phyloP scores from a whole-genome alignment of 305 asterid genomes.

The Coffea humblotiana region DNA sequence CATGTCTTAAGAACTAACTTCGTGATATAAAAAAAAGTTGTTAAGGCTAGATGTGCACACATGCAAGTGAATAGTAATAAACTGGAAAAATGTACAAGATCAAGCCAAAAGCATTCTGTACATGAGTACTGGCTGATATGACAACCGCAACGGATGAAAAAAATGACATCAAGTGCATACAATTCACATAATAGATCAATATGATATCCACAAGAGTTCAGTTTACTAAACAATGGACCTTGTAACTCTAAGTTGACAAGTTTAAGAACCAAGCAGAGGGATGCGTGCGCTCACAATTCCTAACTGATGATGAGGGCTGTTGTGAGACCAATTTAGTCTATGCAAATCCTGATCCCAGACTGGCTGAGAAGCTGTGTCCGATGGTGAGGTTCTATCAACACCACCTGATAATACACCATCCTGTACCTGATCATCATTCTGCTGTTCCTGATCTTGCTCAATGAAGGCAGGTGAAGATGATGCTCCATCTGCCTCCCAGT shows the following conservation, averaged over 20 bases:
- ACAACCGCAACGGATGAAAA: not conserved
- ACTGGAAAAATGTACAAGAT: not conserved
- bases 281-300: conserved; percentile 48
- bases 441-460: conserved; percentile 49
- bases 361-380: conserved; percentile 33
- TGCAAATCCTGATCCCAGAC: conserved; percentile 53
- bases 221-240: not conserved
- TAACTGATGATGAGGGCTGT: conserved; percentile 39
- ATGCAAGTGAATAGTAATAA: not conserved
- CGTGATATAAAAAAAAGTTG: not conserved
- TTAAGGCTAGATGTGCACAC: not conserved
- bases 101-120: conserved; percentile 4
- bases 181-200: not conserved
- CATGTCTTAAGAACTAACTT: conserved; percentile 1
- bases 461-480: conserved; percentile 36
- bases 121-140: not conserved
- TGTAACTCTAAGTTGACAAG: not conserved
- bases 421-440: conserved; percentile 34
- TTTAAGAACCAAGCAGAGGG: not conserved
- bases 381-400: conserved; percentile 35
- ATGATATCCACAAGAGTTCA: not conserved
- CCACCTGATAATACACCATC: conserved; percentile 11
- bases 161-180: not conserved
- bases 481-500: conserved; percentile 54
- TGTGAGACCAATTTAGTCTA: conserved; percentile 45